Percentiles rank a stretch among this genome's conserved stretches.
phyloP scores from a whole-genome alignment of 2,329 filamentous ascomycete species.

The Bipolaris sorokiniana region DNA sequence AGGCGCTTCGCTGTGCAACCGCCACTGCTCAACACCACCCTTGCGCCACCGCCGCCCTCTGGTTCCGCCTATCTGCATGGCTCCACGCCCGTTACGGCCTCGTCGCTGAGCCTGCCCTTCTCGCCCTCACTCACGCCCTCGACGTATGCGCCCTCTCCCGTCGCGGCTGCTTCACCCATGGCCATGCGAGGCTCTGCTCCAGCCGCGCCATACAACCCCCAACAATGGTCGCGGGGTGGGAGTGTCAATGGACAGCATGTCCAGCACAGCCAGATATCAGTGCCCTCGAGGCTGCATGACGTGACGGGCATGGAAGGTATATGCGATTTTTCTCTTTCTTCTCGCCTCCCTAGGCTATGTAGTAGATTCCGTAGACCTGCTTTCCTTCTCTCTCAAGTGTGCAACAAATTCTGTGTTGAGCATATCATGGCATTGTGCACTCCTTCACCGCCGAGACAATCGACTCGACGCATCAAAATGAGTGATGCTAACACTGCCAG shows the following conservation, averaged over 20 bases:
- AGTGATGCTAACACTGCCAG: constrained; percentile 40
- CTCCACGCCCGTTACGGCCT: constrained; percentile 48
- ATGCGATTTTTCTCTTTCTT: constrained; percentile 10
- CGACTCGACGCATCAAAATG: neutral
- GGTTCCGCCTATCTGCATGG: constrained; percentile 40
- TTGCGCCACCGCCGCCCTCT: constrained; percentile 44
- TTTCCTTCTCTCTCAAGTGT: neutral
- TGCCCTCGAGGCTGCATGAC: constrained; percentile 44
- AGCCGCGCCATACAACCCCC: constrained; percentile 55
- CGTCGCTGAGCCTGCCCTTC: constrained; percentile 46
- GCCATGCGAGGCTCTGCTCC: constrained; percentile 38
- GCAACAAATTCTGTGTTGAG: constrained; percentile 1
- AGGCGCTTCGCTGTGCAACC: constrained; percentile 51
- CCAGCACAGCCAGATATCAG: constrained; percentile 40
- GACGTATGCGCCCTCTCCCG: constrained; percentile 42
- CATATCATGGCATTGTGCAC: neutral
- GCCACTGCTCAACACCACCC: constrained; percentile 50
- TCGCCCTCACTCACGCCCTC: constrained; percentile 45
- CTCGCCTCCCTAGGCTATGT: constrained; percentile 1
- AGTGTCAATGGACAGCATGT: constrained; percentile 48
- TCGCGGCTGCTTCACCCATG: constrained; percentile 44
- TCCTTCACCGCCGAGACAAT: constrained; percentile 1
- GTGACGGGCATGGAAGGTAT: constrained; percentile 58
- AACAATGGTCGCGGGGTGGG: constrained; percentile 55
- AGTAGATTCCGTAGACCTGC: constrained; percentile 2